These are phyloP conservation scores for Candida railenensis DNA, from an alignment of 805 yeast genomes.

Conservation along the genomic window DNA sequence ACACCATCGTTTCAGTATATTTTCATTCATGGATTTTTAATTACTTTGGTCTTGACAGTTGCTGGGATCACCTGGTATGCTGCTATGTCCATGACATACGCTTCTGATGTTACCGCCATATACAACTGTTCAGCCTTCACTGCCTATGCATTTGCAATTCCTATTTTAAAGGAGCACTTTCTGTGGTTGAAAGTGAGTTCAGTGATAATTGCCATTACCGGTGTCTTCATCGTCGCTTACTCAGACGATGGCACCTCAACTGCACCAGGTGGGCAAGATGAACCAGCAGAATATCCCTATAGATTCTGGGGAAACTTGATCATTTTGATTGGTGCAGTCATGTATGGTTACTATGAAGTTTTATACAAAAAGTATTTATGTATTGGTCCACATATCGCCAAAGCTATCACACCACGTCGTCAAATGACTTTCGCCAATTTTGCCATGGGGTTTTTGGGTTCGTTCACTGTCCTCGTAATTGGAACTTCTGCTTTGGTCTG, in stretches of 20 bases:
- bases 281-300: constrained; percentile 47
- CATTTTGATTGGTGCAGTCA: constrained; percentile 69
- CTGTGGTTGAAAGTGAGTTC: constrained; percentile 61
- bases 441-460: constrained; percentile 66
- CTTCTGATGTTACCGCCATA: constrained; percentile 85
- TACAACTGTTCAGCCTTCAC: constrained; percentile 89
- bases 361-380: constrained; percentile 74
- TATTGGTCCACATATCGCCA: constrained; percentile 57
- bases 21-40: constrained; percentile 36
- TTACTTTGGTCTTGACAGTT: constrained; percentile 59
- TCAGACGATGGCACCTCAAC: constrained; percentile 36
- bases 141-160: constrained; percentile 81
- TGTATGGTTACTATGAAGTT: constrained; percentile 83
- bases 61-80: constrained; percentile 88
- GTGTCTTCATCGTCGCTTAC: constrained; percentile 80
- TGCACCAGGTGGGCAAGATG: constrained; percentile 10
- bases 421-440: constrained; percentile 82
- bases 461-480: constrained; percentile 50
- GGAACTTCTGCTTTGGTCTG: constrained; percentile 47
- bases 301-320: constrained; percentile 68
- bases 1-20: constrained; percentile 53
- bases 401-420: constrained; percentile 50
- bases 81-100: constrained; percentile 76
- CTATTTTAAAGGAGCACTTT: constrained; percentile 65
- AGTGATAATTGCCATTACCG: constrained; percentile 70